Percentiles rank a stretch among this genome's conserved stretches.
Conservation (phyloP, 495 filamentous ascomycete species). For the Tuber melanosporum region DNA sequence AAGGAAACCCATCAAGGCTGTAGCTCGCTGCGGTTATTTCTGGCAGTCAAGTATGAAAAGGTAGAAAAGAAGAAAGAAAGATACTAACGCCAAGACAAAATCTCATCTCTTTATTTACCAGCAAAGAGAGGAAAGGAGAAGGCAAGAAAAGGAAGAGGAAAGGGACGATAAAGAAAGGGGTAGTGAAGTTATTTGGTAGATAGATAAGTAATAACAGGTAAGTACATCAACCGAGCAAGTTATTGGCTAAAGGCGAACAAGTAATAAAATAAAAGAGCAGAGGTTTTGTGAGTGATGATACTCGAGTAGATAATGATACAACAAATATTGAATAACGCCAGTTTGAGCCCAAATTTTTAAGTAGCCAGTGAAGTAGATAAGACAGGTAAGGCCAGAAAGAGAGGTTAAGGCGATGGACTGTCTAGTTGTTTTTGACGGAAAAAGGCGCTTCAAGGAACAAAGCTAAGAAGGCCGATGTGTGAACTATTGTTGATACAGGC, state of each 20-base stretch:
- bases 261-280: neutral
- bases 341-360: neutral
- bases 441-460: neutral
- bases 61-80: conserved; percentile 21
- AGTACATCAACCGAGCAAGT: neutral
- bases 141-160: conserved; percentile 1
- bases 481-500: conserved; percentile 10
- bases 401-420: neutral
- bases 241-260: neutral
- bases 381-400: neutral
- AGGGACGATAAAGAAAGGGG: conserved; percentile 9
- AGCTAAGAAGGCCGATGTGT: conserved; percentile 6
- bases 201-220: neutral
- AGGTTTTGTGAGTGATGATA: neutral
- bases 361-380: neutral
- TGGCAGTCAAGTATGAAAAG: conserved; percentile 5
- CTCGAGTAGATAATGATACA: neutral
- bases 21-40: neutral
- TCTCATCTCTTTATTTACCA: neutral
- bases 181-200: neutral
- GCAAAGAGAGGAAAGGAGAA: neutral
- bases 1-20: conserved; percentile 5
- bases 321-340: neutral
- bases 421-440: neutral
- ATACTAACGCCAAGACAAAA: conserved; percentile 14